Conservation (phyloP, 2,329 filamentous ascomycete genomes). For the Dothistroma pini region DNA sequence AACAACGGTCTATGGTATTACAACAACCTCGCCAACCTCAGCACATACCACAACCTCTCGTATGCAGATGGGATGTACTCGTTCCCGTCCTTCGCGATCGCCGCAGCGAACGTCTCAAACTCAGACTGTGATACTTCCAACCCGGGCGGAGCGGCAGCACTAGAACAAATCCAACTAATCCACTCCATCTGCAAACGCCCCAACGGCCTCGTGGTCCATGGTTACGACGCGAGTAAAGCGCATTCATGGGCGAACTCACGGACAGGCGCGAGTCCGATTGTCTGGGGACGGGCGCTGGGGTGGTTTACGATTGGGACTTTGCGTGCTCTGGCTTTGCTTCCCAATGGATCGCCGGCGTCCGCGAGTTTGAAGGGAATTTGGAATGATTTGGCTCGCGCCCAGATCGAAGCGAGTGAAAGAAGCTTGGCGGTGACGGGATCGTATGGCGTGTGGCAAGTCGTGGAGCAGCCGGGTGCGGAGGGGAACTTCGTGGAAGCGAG, state of each 20-base stretch:
- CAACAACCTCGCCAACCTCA: conserved; percentile 23
- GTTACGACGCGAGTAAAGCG: conserved; percentile 50
- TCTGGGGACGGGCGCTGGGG: conserved; percentile 54
- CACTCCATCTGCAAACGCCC: conserved; percentile 42
- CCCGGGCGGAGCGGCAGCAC: conserved; percentile 21
- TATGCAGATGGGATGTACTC: conserved; percentile 55
- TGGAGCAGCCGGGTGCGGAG: conserved; percentile 45
- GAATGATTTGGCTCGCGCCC: conserved; percentile 38
- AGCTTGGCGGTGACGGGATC: conserved; percentile 15
- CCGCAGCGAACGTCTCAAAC: conserved; percentile 10
- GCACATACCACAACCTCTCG: conserved; percentile 49
- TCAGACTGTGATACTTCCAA: conserved; percentile 7
- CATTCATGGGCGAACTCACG: conserved; percentile 51
- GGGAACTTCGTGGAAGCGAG: conserved; percentile 62
- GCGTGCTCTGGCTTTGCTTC: conserved; percentile 46
- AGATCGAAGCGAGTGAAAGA: conserved; percentile 39
- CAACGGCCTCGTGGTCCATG: conserved; percentile 50
- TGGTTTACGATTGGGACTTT: conserved; percentile 55
- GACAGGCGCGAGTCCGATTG: conserved; percentile 51
- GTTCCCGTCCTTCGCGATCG: conserved; percentile 43
- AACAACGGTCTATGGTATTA: conserved; percentile 38
- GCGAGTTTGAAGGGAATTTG: conserved; percentile 34
- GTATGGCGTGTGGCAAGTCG: conserved; percentile 55
- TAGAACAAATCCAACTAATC: conserved; percentile 47
- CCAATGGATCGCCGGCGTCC: conserved; percentile 32